A percentile compares a stretch with the other conserved stretches of the same genome.
Evolutionary conservation across 768 basidiomycete species (phyloP).

Genomic region (Phanerochaete sordida): DNA sequence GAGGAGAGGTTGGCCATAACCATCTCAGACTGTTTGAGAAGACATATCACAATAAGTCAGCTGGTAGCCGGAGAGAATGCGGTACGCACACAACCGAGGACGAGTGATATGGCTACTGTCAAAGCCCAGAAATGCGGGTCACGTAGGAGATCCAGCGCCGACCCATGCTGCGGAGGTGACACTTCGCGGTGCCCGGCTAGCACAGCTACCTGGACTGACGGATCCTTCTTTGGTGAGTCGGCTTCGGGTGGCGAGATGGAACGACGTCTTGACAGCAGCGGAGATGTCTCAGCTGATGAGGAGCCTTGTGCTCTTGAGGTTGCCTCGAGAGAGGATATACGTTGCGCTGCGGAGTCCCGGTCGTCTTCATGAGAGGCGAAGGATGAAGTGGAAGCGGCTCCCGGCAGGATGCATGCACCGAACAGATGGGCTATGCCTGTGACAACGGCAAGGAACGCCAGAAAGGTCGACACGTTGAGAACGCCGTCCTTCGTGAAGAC

Average conservation of each 20-base stretch:
- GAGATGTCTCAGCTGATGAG: not conserved
- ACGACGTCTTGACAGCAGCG: not conserved
- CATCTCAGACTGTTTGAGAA: constrained; percentile 61
- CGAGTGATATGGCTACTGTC: constrained; percentile 42
- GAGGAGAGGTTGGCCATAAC: constrained; percentile 80
- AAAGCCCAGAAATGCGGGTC: constrained; percentile 67
- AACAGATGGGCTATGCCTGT: constrained; percentile 51
- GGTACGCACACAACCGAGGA: constrained; percentile 66
- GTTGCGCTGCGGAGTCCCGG: not conserved
- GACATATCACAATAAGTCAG: not conserved
- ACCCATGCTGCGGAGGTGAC: constrained; percentile 23
- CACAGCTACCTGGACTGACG: constrained; percentile 20
- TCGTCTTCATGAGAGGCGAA: not conserved
- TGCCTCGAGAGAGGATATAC: not conserved
- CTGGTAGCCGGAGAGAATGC: not conserved
- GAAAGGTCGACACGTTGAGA: constrained; percentile 46
- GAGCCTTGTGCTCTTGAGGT: not conserved
- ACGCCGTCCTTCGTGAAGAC: constrained; percentile 44
- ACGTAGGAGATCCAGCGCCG: constrained; percentile 42
- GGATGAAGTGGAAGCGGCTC: constrained; percentile 15
- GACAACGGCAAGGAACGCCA: constrained; percentile 53
- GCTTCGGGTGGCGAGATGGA: constrained; percentile 5
- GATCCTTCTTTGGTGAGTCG: constrained; percentile 1
- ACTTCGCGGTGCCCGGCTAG: not conserved
- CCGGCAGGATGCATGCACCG: constrained; percentile 39